A percentile compares a stretch with the other conserved stretches of the same genome.
Conservation (phyloP, 1,139 yeast genomes). For the Candida mesenterica region DNA sequence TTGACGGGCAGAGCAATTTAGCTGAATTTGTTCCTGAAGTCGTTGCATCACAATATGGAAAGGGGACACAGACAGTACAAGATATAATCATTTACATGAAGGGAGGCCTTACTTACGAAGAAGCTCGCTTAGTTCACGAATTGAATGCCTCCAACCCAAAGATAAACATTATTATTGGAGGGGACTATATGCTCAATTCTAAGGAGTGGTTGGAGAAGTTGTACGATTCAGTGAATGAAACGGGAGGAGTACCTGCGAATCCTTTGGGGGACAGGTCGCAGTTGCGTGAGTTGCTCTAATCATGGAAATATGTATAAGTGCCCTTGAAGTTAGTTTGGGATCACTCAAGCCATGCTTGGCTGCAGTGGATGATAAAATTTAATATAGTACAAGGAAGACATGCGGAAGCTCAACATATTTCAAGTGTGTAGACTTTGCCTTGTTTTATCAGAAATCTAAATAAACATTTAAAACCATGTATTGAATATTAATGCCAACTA, state of each 20-base stretch:
- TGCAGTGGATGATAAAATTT: no score
- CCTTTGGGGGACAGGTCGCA: slow-evolving; percentile 17
- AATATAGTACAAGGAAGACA: no score
- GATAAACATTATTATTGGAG: slow-evolving; percentile 63
- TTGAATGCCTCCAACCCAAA: slow-evolving; percentile 55
- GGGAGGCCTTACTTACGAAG: slow-evolving; percentile 94
- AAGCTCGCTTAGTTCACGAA: slow-evolving; percentile 77
- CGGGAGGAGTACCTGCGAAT: slow-evolving; percentile 7
- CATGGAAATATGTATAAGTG: no score
- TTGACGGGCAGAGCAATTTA: slow-evolving; percentile 15
- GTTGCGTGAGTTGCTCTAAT: slow-evolving; percentile 26
- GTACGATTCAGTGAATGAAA: slow-evolving; percentile 25
- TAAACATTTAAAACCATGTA: no score
- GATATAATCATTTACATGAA: slow-evolving; percentile 79
- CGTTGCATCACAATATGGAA: slow-evolving; percentile 35
- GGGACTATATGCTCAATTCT: slow-evolving; percentile 68
- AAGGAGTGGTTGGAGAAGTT: slow-evolving; percentile 45
- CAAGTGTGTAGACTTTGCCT: no score
- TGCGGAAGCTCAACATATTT: no score
- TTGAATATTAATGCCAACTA: no score
- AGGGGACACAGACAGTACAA: slow-evolving; percentile 45
- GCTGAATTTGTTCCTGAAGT: slow-evolving; percentile 21
- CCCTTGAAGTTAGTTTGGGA: no score
- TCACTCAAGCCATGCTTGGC: no score
- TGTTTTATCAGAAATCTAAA: no score